phyloP scores from a whole-genome alignment of 495 filamentous ascomycete species.

The Lasiosphaeria miniovina region DNA sequence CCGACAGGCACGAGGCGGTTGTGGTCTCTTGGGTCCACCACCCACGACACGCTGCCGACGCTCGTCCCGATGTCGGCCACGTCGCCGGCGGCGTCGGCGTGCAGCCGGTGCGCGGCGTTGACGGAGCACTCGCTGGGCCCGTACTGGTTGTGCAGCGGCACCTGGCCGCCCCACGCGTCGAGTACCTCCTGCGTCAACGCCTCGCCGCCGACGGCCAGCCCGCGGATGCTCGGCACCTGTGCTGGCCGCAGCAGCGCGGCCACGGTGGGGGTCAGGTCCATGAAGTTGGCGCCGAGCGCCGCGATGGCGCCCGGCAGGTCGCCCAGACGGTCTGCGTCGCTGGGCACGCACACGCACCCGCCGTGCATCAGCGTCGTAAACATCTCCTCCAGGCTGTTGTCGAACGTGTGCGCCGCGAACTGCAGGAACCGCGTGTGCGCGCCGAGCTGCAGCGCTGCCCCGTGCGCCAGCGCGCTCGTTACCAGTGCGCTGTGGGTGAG shows the following conservation, averaged over 20 bases:
- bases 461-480: constrained; percentile 34
- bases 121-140: constrained; percentile 30
- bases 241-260: constrained; percentile 24
- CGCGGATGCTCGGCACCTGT: constrained; percentile 28
- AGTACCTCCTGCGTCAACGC: constrained; percentile 19
- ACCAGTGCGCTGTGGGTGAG: constrained; percentile 48
- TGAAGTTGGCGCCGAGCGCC: constrained; percentile 23
- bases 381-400: constrained; percentile 55
- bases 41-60: constrained; percentile 33
- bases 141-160: constrained; percentile 29
- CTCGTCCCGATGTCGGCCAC: constrained; percentile 20
- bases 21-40: constrained; percentile 59
- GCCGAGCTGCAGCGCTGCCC: constrained; percentile 36
- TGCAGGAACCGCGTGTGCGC: constrained; percentile 47
- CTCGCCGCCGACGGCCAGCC: constrained; percentile 30
- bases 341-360: constrained; percentile 33
- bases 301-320: constrained; percentile 16
- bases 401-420: constrained; percentile 59
- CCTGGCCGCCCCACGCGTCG: constrained; percentile 12
- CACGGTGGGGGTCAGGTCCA: constrained; percentile 24
- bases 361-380: constrained; percentile 51
- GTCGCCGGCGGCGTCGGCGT: constrained; percentile 8
- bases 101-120: constrained; percentile 20
- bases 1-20: constrained; percentile 62
- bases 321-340: constrained; percentile 20